Evolutionary conservation across 768 basidiomycete species (phyloP).

Genomic region (Amylocystis lapponica): DNA sequence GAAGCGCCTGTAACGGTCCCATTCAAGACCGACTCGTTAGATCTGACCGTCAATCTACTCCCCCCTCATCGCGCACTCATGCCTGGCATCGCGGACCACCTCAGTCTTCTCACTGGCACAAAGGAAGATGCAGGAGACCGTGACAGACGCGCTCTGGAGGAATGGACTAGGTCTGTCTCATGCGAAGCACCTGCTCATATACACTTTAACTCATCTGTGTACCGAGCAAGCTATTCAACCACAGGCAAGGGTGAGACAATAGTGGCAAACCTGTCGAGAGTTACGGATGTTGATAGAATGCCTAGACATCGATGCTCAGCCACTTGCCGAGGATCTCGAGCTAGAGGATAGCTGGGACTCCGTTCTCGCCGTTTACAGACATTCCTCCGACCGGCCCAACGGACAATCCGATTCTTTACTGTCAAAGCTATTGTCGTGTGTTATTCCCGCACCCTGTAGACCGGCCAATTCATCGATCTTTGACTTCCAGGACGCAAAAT

Average conservation of each 20-base stretch:
- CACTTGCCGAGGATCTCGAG: conserved; percentile 7
- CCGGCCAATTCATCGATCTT: neutral
- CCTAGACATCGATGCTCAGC: no score
- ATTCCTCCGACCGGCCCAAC: neutral
- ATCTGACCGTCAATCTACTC: neutral
- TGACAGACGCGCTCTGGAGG: conserved; percentile 20
- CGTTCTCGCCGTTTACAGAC: conserved; percentile 13
- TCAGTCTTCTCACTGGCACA: conserved; percentile 13
- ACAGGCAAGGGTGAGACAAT: neutral
- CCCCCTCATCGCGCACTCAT: neutral
- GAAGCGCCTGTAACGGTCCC: neutral
- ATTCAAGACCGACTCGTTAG: no score
- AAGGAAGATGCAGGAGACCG: conserved; percentile 18
- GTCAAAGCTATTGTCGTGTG: conserved; percentile 16
- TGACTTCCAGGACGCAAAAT: conserved; percentile 20
- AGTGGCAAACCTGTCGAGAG: neutral
- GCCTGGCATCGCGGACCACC: conserved; percentile 8
- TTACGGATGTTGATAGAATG: conserved; percentile 1
- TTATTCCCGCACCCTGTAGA: neutral
- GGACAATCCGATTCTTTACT: conserved; percentile 1
- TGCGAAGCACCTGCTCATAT: neutral
- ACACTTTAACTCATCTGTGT: neutral
- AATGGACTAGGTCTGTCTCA: conserved; percentile 20
- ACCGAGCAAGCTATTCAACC: neutral
- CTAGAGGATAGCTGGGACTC: conserved; percentile 13